Evolutionary conservation across 2,329 filamentous ascomycete species (phyloP).

Genomic region (Cladosporium phlei): DNA sequence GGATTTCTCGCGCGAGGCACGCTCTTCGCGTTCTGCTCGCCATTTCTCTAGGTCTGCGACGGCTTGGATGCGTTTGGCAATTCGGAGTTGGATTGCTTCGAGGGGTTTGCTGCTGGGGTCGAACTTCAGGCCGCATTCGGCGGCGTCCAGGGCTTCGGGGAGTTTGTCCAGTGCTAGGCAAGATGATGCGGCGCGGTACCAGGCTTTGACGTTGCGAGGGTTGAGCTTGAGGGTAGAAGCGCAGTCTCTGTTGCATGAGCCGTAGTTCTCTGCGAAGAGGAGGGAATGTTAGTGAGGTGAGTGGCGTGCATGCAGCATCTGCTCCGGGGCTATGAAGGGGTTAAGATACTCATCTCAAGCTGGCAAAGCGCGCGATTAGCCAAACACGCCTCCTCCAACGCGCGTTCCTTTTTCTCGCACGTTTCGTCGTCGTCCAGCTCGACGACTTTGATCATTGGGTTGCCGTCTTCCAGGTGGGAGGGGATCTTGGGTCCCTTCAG

Average conservation of each 20-base stretch:
- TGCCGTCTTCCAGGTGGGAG: conserved; percentile 35
- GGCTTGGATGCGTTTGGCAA: conserved; percentile 54
- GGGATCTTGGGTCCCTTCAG: conserved; percentile 54
- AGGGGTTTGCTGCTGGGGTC: conserved; percentile 68
- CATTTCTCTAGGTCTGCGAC: conserved; percentile 53
- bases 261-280: conserved; percentile 76
- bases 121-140: conserved; percentile 65
- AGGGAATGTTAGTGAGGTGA: conserved; percentile 19
- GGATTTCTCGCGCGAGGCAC: conserved; percentile 51
- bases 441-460: conserved; percentile 43
- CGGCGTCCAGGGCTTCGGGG: conserved; percentile 74
- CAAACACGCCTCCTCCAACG: conserved; percentile 69
- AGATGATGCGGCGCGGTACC: conserved; percentile 77
- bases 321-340: conserved; percentile 16
- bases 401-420: conserved; percentile 55
- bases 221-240: conserved; percentile 74
- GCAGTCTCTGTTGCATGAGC: conserved; percentile 80
- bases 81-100: conserved; percentile 56
- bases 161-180: conserved; percentile 75
- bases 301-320: conserved; percentile 1
- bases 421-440: conserved; percentile 57
- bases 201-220: conserved; percentile 78
- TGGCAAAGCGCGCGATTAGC: conserved; percentile 88
- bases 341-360: conserved; percentile 64
- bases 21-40: conserved; percentile 54